Evolutionary conservation across 192 early-diverging fungal genomes (phyloP).

Genomic region (Diversispora epigaea): DNA sequence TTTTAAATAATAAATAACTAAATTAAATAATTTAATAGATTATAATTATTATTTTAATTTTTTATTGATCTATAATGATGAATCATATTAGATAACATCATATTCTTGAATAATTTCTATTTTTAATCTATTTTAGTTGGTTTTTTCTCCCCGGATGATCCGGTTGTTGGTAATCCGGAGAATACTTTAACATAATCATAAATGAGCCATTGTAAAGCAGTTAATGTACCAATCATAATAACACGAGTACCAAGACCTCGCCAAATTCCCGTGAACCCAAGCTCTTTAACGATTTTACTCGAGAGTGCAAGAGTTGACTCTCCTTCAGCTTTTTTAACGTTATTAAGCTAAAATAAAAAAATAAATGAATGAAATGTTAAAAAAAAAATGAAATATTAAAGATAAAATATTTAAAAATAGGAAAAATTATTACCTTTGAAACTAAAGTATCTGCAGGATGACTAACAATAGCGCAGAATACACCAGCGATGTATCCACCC

Average conservation of each 20-base stretch:
- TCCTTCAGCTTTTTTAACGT: conserved; percentile 56
- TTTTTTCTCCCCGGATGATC: conserved; percentile 15
- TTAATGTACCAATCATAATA: conserved; percentile 91
- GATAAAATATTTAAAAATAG: not conserved
- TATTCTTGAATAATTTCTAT: no score
- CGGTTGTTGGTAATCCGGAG: conserved; percentile 20
- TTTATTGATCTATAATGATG: no score
- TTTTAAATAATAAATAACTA: no score
- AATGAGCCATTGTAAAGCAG: conserved; percentile 82
- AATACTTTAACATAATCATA: conserved; percentile 53
- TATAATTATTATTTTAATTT: no score
- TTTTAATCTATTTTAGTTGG: not conserved
- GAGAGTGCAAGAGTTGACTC: conserved; percentile 53
- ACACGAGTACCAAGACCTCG: conserved; percentile 84
- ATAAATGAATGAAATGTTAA: not conserved
- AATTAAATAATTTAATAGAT: no score
- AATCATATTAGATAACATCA: no score
- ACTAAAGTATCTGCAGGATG: conserved; percentile 88
- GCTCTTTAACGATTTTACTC: conserved; percentile 55
- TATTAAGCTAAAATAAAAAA: conserved; percentile 46
- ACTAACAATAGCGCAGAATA: conserved; percentile 85
- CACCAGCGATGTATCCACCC: conserved; percentile 86
- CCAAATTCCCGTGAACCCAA: conserved; percentile 69
- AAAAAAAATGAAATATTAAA: not conserved
- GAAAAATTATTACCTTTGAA: conserved; percentile 45